Evolutionary conservation across 2,329 filamentous ascomycete species (phyloP).

Genomic region (Fusarium compactum): DNA sequence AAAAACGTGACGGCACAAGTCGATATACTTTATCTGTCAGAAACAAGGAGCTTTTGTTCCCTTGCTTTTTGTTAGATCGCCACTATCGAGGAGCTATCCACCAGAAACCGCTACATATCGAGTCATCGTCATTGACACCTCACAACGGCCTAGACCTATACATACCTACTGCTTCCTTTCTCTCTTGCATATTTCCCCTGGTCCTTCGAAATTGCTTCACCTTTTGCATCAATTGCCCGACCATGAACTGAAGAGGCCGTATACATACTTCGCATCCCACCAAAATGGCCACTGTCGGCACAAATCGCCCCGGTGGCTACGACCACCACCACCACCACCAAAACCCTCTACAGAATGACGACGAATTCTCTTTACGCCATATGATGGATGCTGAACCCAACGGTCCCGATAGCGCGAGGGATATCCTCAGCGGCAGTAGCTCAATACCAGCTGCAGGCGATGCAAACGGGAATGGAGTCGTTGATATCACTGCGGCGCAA

Average conservation of each 20-base stretch:
- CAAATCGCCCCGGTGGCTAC: slow-evolving; percentile 41
- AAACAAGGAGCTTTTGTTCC: slow-evolving; percentile 11
- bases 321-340: slow-evolving; percentile 37
- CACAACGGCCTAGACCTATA: slow-evolving; percentile 5
- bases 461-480: slow-evolving; percentile 52
- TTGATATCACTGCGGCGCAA: slow-evolving; percentile 83
- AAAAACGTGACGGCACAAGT: slow-evolving; percentile 8
- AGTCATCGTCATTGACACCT: slow-evolving; percentile 47
- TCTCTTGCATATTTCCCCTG: background rate
- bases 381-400: slow-evolving; percentile 42
- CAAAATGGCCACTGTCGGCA: slow-evolving; percentile 43
- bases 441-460: slow-evolving; percentile 23
- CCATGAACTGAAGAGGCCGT: slow-evolving; percentile 32
- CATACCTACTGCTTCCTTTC: background rate
- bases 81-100: slow-evolving; percentile 35
- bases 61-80: slow-evolving; percentile 18
- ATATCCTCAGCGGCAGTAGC: slow-evolving; percentile 11
- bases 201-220: background rate
- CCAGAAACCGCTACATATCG: slow-evolving; percentile 23
- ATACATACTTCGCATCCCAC: slow-evolving; percentile 13
- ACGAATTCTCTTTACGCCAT: slow-evolving; percentile 49
- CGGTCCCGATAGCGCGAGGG: slow-evolving; percentile 18
- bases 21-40: background rate
- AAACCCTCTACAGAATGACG: slow-evolving; percentile 43
- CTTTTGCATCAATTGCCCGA: slow-evolving; percentile 8